These are phyloP conservation scores for Marasmius tenuissimus DNA, from an alignment of 1,284 basidiomycete species.

Conservation along the genomic window DNA sequence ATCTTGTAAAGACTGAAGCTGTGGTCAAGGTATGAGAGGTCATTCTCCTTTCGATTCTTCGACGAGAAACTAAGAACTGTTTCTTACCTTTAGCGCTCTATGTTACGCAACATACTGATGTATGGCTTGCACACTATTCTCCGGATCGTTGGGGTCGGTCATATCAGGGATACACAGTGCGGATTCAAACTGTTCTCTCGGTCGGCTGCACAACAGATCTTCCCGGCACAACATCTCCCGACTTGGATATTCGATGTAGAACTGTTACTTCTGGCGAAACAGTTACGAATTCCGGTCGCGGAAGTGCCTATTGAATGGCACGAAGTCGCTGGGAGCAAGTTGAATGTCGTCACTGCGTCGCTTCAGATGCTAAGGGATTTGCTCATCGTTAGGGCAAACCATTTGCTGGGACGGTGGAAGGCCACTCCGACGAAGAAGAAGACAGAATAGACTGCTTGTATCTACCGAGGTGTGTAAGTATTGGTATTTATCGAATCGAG, in stretches of 20 bases:
- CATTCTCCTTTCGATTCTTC: slow-evolving; percentile 3
- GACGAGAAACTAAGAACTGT: not conserved
- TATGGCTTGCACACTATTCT: slow-evolving; percentile 85
- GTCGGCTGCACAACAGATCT: slow-evolving; percentile 74
- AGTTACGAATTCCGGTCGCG: slow-evolving; percentile 69
- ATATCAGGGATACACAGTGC: slow-evolving; percentile 93
- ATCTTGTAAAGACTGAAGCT: slow-evolving; percentile 87
- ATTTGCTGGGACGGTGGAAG: slow-evolving; percentile 73
- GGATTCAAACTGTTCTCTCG: slow-evolving; percentile 95
- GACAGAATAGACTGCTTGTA: not conserved
- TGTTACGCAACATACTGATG: slow-evolving; percentile 90
- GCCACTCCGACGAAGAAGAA: slow-evolving; percentile 5
- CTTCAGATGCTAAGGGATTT: slow-evolving; percentile 89
- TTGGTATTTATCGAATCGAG: too few species aligned
- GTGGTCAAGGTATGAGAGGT: slow-evolving; percentile 80
- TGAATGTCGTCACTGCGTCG: slow-evolving; percentile 82
- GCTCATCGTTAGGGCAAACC: slow-evolving; percentile 81
- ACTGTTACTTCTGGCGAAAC: slow-evolving; percentile 84
- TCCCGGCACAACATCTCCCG: slow-evolving; percentile 79
- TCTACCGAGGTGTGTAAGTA: not conserved
- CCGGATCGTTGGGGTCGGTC: slow-evolving; percentile 80
- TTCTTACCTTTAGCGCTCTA: slow-evolving; percentile 63
- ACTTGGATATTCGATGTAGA: slow-evolving; percentile 98
- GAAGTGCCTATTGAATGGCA: slow-evolving; percentile 93
- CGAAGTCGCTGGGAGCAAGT: slow-evolving; percentile 89